A percentile compares a stretch with the other conserved stretches of the same genome.
phyloP scores from a whole-genome alignment of 2,329 filamentous ascomycete genomes.

The Arthrinium puccinioides region DNA sequence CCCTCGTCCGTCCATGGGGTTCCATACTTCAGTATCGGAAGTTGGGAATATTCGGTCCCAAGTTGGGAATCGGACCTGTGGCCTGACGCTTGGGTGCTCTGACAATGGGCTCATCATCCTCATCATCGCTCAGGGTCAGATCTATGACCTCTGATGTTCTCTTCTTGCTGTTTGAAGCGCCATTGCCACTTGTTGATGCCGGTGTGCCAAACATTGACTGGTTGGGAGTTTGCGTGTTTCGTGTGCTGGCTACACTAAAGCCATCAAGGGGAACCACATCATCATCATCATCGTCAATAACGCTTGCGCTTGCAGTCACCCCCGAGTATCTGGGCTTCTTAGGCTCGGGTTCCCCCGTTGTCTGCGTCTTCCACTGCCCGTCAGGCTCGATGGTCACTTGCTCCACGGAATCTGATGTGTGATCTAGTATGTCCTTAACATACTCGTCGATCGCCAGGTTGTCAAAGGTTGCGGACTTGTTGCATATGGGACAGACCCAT shows the following conservation, averaged over 20 bases:
- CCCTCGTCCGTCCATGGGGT: background rate
- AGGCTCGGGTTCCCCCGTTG: slow-evolving; percentile 20
- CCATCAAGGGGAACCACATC: slow-evolving; percentile 41
- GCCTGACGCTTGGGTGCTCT: slow-evolving; percentile 38
- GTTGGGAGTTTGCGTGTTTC: slow-evolving; percentile 29
- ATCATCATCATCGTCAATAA: slow-evolving; percentile 36
- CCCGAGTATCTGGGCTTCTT: slow-evolving; percentile 13
- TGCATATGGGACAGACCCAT: slow-evolving; percentile 94
- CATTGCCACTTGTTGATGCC: slow-evolving; percentile 4
- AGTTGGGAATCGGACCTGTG: background rate
- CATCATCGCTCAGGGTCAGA: slow-evolving; percentile 46
- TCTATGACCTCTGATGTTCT: slow-evolving; percentile 43
- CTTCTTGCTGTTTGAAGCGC: slow-evolving; percentile 8
- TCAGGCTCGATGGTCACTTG: slow-evolving; percentile 87
- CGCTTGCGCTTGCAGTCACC: slow-evolving; percentile 14
- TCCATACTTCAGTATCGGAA: slow-evolving; percentile 1
- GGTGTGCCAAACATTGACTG: slow-evolving; percentile 16
- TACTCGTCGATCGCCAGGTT: slow-evolving; percentile 82
- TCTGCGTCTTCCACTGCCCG: slow-evolving; percentile 60
- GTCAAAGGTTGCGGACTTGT: slow-evolving; percentile 73
- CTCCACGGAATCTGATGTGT: slow-evolving; percentile 63
- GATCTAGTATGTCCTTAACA: slow-evolving; percentile 76
- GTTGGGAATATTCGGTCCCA: slow-evolving; percentile 2
- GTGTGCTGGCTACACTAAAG: slow-evolving; percentile 26
- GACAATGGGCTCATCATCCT: slow-evolving; percentile 32